Percentiles rank a stretch among this genome's conserved stretches.
These are phyloP conservation scores for Skeletonema marinoi DNA, from an alignment of 108 stramenopile genomes.

Conservation along the genomic window DNA sequence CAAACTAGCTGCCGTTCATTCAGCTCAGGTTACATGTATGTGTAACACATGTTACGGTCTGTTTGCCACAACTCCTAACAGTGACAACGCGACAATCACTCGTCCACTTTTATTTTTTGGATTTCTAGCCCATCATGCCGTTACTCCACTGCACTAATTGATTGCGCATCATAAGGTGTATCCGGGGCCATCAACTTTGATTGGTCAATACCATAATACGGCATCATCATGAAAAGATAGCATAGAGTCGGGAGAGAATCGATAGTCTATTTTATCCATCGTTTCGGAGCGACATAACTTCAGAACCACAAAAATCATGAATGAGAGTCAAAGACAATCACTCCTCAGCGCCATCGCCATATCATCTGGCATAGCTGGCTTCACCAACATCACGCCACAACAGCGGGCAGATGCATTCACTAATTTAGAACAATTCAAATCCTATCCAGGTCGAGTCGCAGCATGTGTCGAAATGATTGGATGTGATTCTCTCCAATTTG, in stretches of 20 bases:
- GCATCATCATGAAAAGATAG: neutral
- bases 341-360: slow-evolving; percentile 78
- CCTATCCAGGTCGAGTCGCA: slow-evolving; percentile 65
- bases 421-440: slow-evolving; percentile 76
- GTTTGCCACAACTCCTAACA: no score
- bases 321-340: slow-evolving; percentile 60
- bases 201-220: neutral
- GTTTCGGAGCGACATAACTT: neutral
- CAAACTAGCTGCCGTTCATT: no score
- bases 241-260: neutral
- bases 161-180: neutral
- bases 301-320: slow-evolving; percentile 31
- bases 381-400: slow-evolving; percentile 43
- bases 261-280: neutral
- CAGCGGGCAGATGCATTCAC: slow-evolving; percentile 71
- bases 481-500: slow-evolving; percentile 17
- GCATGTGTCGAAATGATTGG: slow-evolving; percentile 58
- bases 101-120: no score
- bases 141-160: no score
- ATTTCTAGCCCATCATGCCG: no score
- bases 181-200: neutral
- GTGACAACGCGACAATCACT: no score
- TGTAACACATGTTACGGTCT: no score
- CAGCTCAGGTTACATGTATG: no score
- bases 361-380: slow-evolving; percentile 56